phyloP scores from a whole-genome alignment of 106 monocot genomes.

The Dendrobium huoshanense region DNA sequence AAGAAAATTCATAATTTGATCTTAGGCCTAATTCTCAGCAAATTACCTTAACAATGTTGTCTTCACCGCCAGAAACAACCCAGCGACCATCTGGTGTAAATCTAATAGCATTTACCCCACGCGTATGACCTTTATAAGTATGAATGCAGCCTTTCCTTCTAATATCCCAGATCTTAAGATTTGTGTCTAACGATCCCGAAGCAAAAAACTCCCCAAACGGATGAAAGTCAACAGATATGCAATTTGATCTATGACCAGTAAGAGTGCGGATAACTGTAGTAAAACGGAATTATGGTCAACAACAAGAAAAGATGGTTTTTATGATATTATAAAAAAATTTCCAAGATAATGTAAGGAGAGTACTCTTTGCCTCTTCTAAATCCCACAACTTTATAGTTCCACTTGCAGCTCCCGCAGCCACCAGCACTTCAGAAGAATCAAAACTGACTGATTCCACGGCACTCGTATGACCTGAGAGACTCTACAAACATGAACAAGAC shows the following conservation, averaged over 20 bases:
- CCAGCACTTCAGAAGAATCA: constrained; percentile 83
- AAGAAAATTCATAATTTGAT: neutral
- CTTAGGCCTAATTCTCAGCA: neutral
- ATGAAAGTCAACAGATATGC: constrained; percentile 89
- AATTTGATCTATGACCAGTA: constrained; percentile 95
- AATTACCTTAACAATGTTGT: constrained; percentile 76
- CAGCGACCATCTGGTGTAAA: constrained; percentile 98
- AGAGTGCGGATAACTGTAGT: constrained; percentile 78
- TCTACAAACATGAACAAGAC: constrained; percentile 34
- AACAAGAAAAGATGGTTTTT: neutral
- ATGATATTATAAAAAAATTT: neutral
- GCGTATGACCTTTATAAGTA: constrained; percentile 94
- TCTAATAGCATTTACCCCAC: constrained; percentile 85
- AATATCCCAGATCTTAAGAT: constrained; percentile 95
- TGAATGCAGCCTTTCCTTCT: constrained; percentile 96
- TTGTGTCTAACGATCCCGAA: constrained; percentile 91
- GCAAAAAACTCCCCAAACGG: constrained; percentile 98
- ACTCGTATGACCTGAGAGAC: constrained; percentile 84
- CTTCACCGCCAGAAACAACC: constrained; percentile 97
- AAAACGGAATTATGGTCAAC: constrained; percentile 11
- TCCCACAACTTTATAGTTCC: constrained; percentile 96
- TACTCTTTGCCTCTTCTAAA: constrained; percentile 96
- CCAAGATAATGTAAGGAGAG: constrained; percentile 2
- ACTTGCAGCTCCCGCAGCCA: constrained; percentile 93
- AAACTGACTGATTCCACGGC: constrained; percentile 91